phyloP scores from a whole-genome alignment of 1,284 basidiomycete species.

The Peniophora sp. region DNA sequence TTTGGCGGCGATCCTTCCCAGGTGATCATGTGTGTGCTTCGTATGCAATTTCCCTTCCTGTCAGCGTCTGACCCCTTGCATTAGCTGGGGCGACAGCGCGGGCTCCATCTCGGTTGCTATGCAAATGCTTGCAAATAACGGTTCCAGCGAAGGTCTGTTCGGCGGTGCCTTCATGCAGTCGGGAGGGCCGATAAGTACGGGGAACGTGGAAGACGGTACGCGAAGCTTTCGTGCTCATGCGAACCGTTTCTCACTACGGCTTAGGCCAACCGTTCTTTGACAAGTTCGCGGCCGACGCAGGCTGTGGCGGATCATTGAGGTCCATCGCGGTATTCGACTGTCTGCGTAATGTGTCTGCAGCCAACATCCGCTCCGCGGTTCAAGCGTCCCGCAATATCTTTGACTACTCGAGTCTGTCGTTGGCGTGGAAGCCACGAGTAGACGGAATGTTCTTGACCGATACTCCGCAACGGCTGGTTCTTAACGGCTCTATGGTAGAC shows the following conservation, averaged over 20 bases:
- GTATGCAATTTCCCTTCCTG: not conserved
- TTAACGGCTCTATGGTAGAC: slow-evolving; percentile 14
- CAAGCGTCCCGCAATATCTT: too few relatives aligned
- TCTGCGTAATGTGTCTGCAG: slow-evolving; percentile 22
- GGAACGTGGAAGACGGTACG: slow-evolving; percentile 10
- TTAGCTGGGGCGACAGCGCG: slow-evolving; percentile 34
- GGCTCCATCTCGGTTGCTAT: slow-evolving; percentile 27
- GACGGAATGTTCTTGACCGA: slow-evolving; percentile 29
- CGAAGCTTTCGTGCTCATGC: not conserved
- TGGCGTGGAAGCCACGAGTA: slow-evolving; percentile 40
- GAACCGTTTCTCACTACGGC: not conserved
- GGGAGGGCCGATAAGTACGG: slow-evolving; percentile 21
- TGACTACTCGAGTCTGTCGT: slow-evolving; percentile 14
- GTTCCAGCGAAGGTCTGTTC: slow-evolving; percentile 24
- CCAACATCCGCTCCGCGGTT: slow-evolving; percentile 15
- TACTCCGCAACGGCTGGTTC: slow-evolving; percentile 14
- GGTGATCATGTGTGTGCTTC: slow-evolving; percentile 41
- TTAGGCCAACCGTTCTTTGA: slow-evolving; percentile 17
- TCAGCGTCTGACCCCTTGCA: not conserved
- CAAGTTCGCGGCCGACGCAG: slow-evolving; percentile 15
- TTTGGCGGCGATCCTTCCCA: slow-evolving; percentile 59
- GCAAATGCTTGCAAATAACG: slow-evolving; percentile 23
- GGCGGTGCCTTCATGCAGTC: slow-evolving; percentile 28
- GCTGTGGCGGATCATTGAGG: slow-evolving; percentile 2
- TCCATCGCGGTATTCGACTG: slow-evolving; percentile 30